These are phyloP conservation scores for Rhizopus delemar DNA, from an alignment of 371 early-diverging fungal species.

Conservation along the genomic window DNA sequence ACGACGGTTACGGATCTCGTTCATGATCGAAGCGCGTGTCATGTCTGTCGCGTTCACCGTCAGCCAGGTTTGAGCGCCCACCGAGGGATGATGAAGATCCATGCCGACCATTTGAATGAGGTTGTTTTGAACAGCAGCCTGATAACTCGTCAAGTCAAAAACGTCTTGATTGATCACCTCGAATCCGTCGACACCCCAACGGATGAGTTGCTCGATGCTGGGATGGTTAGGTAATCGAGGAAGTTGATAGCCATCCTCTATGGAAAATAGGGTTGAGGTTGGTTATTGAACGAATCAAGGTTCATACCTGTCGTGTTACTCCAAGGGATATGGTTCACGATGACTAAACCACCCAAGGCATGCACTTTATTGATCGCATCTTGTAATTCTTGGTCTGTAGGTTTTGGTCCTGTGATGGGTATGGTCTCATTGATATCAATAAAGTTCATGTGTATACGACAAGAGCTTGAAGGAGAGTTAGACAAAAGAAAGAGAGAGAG, in stretches of 20 bases:
- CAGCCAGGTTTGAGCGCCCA: conserved; percentile 65
- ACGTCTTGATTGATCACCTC: conserved; percentile 67
- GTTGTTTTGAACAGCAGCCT: conserved; percentile 47
- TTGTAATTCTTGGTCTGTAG: conserved; percentile 66
- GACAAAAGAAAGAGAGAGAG: not conserved
- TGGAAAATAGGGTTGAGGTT: not conserved
- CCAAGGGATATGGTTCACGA: conserved; percentile 84
- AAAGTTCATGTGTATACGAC: conserved; percentile 79
- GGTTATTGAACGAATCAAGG: not conserved
- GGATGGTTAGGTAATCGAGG: conserved; percentile 70
- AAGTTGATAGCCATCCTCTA: conserved; percentile 57
- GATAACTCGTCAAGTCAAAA: conserved; percentile 63
- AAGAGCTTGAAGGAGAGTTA: conserved; percentile 44
- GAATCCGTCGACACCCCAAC: conserved; percentile 75
- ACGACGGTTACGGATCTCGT: conserved; percentile 60
- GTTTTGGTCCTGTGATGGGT: conserved; percentile 55
- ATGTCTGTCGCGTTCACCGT: conserved; percentile 55
- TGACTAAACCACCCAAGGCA: conserved; percentile 71
- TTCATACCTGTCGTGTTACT: conserved; percentile 62
- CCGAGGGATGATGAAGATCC: conserved; percentile 70
- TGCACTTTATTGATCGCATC: conserved; percentile 63
- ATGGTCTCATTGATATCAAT: conserved; percentile 73
- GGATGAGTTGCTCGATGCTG: conserved; percentile 57
- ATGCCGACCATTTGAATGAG: conserved; percentile 65
- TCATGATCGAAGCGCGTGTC: conserved; percentile 53